phyloP scores from a whole-genome alignment of 495 filamentous ascomycete genomes.

The Ascobolus immersus region DNA sequence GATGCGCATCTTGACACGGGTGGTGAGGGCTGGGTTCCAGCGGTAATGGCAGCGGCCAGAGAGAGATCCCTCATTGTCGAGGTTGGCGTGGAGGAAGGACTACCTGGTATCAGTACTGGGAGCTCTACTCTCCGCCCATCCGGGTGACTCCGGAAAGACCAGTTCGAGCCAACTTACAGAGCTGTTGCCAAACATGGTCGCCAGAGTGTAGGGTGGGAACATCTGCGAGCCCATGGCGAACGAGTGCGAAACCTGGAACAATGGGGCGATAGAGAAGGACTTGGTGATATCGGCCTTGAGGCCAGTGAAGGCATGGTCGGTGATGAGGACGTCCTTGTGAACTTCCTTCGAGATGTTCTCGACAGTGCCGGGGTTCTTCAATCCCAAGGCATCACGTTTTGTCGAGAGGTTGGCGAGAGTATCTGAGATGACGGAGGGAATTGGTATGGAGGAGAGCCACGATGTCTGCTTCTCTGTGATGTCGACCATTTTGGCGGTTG shows the following conservation, averaged over 20 bases:
- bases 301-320: constrained; percentile 84
- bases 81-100: constrained; percentile 84
- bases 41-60: constrained; percentile 72
- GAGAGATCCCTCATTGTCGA: constrained; percentile 71
- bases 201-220: constrained; percentile 79
- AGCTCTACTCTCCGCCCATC: too few relatives aligned
- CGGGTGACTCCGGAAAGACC: background rate
- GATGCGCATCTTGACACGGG: constrained; percentile 66
- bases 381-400: constrained; percentile 58
- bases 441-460: background rate
- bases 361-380: constrained; percentile 75
- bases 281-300: constrained; percentile 89
- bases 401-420: background rate
- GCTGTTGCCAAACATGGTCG: constrained; percentile 70
- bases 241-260: constrained; percentile 94
- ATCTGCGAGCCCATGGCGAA: constrained; percentile 75
- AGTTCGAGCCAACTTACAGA: constrained; percentile 35
- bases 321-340: constrained; percentile 77
- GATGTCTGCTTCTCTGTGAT: background rate
- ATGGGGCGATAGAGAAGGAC: constrained; percentile 66
- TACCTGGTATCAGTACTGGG: constrained; percentile 19
- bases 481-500: background rate
- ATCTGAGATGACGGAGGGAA: background rate
- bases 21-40: constrained; percentile 47
- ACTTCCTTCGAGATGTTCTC: constrained; percentile 83